A percentile compares a stretch with the other conserved stretches of the same genome.
phyloP scores from a whole-genome alignment of 768 basidiomycete species.

The Leccinellum luteum region DNA sequence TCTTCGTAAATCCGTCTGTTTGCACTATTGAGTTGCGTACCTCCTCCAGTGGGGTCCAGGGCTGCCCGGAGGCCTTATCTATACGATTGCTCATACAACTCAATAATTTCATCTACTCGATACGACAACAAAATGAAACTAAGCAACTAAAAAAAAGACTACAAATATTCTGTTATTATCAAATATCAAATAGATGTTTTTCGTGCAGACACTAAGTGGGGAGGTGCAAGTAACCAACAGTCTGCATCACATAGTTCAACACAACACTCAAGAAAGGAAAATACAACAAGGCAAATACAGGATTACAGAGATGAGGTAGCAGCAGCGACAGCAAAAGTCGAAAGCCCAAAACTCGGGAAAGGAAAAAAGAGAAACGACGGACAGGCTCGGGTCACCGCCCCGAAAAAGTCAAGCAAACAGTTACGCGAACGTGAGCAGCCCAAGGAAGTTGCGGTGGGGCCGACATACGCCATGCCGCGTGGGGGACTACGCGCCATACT shows the following conservation, averaged over 20 bases:
- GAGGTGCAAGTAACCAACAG: background rate
- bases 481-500: slow-evolving; percentile 3
- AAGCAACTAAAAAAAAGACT: background rate
- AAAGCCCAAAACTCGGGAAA: background rate
- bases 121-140: background rate
- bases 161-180: background rate
- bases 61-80: too few relatives aligned
- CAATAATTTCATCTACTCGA: background rate
- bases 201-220: background rate
- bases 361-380: background rate
- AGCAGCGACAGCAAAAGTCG: background rate
- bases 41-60: too few relatives aligned
- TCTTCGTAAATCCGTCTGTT: too few relatives aligned
- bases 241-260: background rate
- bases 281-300: background rate
- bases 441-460: background rate
- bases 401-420: background rate
- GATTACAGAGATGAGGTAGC: background rate
- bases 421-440: background rate
- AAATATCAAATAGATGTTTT: background rate
- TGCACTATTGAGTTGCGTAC: too few relatives aligned
- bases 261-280: background rate
- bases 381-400: background rate
- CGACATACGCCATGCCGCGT: background rate
- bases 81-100: too few relatives aligned